Percentiles rank a stretch among this genome's conserved stretches.
phyloP scores from a whole-genome alignment of 73 alveolate genomes.

The Paramecium primaurelia region DNA sequence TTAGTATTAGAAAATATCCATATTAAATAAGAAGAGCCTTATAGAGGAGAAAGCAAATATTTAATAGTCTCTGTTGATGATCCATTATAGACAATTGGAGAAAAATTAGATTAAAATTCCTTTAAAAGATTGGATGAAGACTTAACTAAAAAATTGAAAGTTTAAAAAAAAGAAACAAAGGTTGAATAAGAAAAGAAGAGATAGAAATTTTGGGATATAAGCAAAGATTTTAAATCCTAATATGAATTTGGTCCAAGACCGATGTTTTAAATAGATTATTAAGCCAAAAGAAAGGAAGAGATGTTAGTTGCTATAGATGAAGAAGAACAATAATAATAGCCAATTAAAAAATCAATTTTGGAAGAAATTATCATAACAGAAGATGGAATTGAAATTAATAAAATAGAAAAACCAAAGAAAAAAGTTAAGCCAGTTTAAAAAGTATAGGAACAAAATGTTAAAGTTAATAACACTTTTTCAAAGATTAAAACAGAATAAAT shows the following conservation, averaged over 20 bases:
- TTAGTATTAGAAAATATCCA: background rate
- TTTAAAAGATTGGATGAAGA: background rate
- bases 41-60: background rate
- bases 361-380: background rate
- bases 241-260: background rate
- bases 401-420: background rate
- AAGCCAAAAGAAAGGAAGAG: background rate
- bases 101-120: background rate
- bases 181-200: background rate
- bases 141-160: background rate
- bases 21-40: background rate
- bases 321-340: background rate
- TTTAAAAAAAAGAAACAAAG: background rate
- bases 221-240: background rate
- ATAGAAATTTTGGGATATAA: background rate
- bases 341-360: background rate
- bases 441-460: background rate
- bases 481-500: background rate
- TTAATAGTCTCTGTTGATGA: background rate
- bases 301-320: background rate
- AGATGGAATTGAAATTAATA: background rate
- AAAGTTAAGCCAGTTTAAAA: background rate
- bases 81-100: background rate
- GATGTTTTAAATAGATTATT: background rate
- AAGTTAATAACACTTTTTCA: background rate